Percentiles rank a stretch among this genome's conserved stretches.
These are phyloP conservation scores for Metschnikowia henanensis DNA, from an alignment of 805 yeast species.

Conservation along the genomic window DNA sequence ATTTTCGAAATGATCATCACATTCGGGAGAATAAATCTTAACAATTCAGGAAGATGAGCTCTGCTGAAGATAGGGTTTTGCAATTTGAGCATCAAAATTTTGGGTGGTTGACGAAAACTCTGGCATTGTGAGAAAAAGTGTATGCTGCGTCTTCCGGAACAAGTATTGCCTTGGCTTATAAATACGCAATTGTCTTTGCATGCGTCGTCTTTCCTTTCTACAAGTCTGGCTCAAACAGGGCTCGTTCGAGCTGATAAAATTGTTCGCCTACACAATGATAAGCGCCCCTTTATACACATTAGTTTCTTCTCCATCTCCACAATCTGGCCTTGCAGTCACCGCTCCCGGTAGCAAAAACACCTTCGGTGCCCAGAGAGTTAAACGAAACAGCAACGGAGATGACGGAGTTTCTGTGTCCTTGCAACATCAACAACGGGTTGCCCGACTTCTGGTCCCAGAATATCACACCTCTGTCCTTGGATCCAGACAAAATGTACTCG, in stretches of 20 bases:
- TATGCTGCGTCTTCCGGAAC: too few relatives aligned
- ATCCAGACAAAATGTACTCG: conserved; percentile 88
- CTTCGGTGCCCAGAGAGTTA: conserved; percentile 67
- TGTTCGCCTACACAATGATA: background rate
- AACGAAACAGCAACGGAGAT: conserved; percentile 92
- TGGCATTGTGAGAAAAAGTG: too few relatives aligned
- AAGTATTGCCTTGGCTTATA: too few relatives aligned
- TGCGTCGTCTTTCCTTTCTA: too few relatives aligned
- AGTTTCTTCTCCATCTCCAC: conserved; percentile 78
- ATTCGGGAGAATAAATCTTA: background rate
- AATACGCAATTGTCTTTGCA: too few relatives aligned
- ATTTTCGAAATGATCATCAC: background rate
- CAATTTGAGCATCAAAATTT: too few relatives aligned
- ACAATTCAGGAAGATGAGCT: too few relatives aligned
- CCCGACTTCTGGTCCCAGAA: conserved; percentile 95
- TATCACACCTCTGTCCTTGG: conserved; percentile 95
- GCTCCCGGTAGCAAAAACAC: conserved; percentile 94
- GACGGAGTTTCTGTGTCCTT: conserved; percentile 95
- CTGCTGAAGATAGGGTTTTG: too few relatives aligned
- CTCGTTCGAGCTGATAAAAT: background rate
- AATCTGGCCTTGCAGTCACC: conserved; percentile 98
- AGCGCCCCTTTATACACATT: conserved; percentile 6
- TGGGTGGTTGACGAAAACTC: too few relatives aligned
- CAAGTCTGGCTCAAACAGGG: too few relatives aligned
- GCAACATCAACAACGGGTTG: conserved; percentile 91